Base-by-base conservation (phyloP, 2,329 filamentous ascomycete species). In the Pseudogymnoascus sp. region DNA sequence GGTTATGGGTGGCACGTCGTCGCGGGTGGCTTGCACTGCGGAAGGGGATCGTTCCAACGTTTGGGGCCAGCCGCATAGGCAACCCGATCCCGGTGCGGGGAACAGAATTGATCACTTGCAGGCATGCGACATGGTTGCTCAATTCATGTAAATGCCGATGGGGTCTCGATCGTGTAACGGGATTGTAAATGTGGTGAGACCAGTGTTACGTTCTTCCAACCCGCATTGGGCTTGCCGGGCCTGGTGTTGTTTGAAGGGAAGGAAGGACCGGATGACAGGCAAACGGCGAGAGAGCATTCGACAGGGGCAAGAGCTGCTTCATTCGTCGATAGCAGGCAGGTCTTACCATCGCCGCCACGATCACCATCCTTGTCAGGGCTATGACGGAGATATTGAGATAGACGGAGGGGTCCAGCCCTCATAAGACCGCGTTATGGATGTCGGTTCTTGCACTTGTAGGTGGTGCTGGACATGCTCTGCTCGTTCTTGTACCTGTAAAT, bases 21-120 rank as follows among this genome's bases (percentile, higher is more conserved):
- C 50, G 28, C 44, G 23, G 23, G 28, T 8, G 16, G 16, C 50
- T 35, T 56, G 16, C 50, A 33, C 28, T 21, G 28, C 10, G 50
- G 50, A 14, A 56, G 18, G 28, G 50, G 18, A 18, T 47, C 33
- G 28, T 56, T 56, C 50, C 25, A 56, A 56, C 50, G n/a, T 18
- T 56, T 56, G 10, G 50, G 50, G 28, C 50, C 28, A 35, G 50
- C 50, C 10, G 28, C 50, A 56, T 56, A 31, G 10, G 10, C n/a
- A 56, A 21, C 14, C 50, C 47, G 25, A 56, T 56, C 6, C 16
- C 28, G 25, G 50, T 21, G 11, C 11, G 16, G 50, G 50, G 21
- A 56, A 33, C 50, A 56, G 50, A 56, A 10, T 33, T 33, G 50
- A 56, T 56, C 28, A 56, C n/a, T n/a, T 56, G 50, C 28, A 56